Evolutionary conservation across 768 basidiomycete species (phyloP).

Genomic region (Daedaleopsis sinensis): DNA sequence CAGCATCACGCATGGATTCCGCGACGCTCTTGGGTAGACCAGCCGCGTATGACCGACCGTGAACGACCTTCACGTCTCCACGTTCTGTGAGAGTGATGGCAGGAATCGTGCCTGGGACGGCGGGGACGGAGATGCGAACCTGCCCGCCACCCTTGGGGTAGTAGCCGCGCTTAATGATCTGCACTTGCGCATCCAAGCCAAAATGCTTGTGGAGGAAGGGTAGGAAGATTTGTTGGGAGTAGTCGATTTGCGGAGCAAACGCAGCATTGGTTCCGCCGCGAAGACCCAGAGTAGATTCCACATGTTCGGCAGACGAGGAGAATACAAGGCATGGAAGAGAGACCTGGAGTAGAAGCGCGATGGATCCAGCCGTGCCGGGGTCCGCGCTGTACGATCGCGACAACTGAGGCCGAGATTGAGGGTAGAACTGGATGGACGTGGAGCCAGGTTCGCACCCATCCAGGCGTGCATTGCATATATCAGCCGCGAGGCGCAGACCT

Average conservation of each 20-base stretch:
- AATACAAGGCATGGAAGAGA: constrained; percentile 72
- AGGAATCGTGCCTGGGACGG: constrained; percentile 43
- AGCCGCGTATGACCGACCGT: constrained; percentile 67
- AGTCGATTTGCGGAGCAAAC: constrained; percentile 77
- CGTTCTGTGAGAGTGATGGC: constrained; percentile 56
- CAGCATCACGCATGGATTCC: constrained; percentile 58
- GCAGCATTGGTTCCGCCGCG: constrained; percentile 75
- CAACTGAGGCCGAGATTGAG: constrained; percentile 43
- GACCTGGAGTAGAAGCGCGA: constrained; percentile 71
- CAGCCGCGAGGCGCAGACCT: constrained; percentile 70
- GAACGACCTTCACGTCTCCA: constrained; percentile 52
- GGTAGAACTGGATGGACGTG: constrained; percentile 53
- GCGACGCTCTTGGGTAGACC: constrained; percentile 63
- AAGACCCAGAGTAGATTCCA: constrained; percentile 51
- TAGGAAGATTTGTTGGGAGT: constrained; percentile 60
- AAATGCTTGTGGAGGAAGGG: constrained; percentile 70
- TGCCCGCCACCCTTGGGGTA: constrained; percentile 75
- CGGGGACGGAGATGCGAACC: constrained; percentile 44
- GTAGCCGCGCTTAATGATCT: constrained; percentile 64
- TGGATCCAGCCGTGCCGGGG: constrained; percentile 68
- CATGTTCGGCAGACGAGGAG: constrained; percentile 29
- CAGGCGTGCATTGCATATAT: constrained; percentile 59
- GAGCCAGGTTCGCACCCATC: constrained; percentile 60
- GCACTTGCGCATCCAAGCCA: constrained; percentile 43
- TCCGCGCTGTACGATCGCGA: constrained; percentile 48